Percentiles rank a stretch among this genome's conserved stretches.
Conservation (phyloP, 345 rosid species). For the Mercurialis annua region DNA sequence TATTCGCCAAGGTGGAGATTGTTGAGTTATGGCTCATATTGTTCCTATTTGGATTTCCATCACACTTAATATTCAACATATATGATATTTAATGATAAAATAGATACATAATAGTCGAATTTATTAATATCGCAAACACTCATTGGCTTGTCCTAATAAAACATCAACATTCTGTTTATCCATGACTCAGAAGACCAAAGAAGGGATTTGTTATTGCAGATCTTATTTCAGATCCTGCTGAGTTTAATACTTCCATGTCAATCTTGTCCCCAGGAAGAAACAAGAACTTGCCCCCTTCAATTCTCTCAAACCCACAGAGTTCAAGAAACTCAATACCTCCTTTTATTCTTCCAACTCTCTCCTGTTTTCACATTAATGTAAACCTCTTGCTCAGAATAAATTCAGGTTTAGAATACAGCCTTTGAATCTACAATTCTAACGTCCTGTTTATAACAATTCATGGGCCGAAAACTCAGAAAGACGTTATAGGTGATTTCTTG, state of each 20-base stretch:
- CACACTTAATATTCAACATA: no score
- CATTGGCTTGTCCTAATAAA: no score
- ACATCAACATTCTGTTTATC: constrained; percentile 3
- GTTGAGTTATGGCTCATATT: no score
- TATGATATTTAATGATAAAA: no score
- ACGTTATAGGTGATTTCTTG: not conserved
- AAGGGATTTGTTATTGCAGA: constrained; percentile 71
- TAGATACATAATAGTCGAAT: no score
- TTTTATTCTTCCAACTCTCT: constrained; percentile 52
- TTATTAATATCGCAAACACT: no score
- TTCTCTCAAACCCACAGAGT: constrained; percentile 77
- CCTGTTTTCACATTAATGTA: constrained; percentile 31
- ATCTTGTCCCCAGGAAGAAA: constrained; percentile 41
- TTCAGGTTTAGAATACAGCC: not conserved
- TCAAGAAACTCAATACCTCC: constrained; percentile 72
- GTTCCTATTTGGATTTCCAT: no score
- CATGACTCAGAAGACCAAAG: constrained; percentile 50
- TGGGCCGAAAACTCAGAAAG: not conserved
- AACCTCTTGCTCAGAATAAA: not conserved
- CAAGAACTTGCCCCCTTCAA: constrained; percentile 45
- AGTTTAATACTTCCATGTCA: constrained; percentile 45
- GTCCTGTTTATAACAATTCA: not conserved
- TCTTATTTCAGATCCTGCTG: constrained; percentile 49
- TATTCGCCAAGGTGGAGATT: no score
- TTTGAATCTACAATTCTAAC: not conserved